Evolutionary conservation across 148 eudicot genomes (phyloP).

Genomic region (Polygonum maritimum): DNA sequence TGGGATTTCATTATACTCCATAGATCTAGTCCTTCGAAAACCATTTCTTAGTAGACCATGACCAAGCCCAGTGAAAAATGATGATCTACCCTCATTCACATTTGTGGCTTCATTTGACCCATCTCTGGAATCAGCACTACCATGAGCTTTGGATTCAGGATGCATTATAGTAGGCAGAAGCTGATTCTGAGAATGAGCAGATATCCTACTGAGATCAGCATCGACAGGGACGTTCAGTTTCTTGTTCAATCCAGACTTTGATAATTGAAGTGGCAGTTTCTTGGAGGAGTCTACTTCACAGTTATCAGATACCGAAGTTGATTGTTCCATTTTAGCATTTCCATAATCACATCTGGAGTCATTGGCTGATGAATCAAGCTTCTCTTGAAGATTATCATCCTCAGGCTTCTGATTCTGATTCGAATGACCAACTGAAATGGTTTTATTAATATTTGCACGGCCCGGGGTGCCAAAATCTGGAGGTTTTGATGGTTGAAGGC

Average conservation of each 20-base stretch:
- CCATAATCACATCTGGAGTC: slow-evolving; percentile 13
- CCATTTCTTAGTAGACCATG: slow-evolving; percentile 48
- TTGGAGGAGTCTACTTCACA: slow-evolving; percentile 22
- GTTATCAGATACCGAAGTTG: slow-evolving; percentile 12
- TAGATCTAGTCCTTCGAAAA: slow-evolving; percentile 36
- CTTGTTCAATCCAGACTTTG: slow-evolving; percentile 24
- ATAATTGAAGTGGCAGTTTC: slow-evolving; percentile 25
- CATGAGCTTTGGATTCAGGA: slow-evolving; percentile 20
- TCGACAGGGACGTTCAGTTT: slow-evolving; percentile 19
- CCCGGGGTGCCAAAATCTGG: slow-evolving; percentile 39
- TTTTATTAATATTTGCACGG: slow-evolving; percentile 11
- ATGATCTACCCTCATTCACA: slow-evolving; percentile 30
- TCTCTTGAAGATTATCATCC: slow-evolving; percentile 19
- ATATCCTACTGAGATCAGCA: slow-evolving; percentile 16
- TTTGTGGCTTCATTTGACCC: slow-evolving; percentile 20
- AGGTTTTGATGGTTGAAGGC: slow-evolving; percentile 93
- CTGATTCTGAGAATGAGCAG: slow-evolving; percentile 13
- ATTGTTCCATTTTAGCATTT: slow-evolving; percentile 12
- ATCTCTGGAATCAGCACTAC: slow-evolving; percentile 17
- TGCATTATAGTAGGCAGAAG: slow-evolving; percentile 13
- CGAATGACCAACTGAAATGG: slow-evolving; percentile 12
- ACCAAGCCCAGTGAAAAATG: slow-evolving; percentile 40
- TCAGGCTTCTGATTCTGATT: slow-evolving; percentile 9
- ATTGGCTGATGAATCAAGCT: slow-evolving; percentile 19
- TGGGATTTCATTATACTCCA: slow-evolving; percentile 27